These are phyloP conservation scores for Skeletonema potamos DNA, from an alignment of 108 stramenopile genomes.

Conservation along the genomic window DNA sequence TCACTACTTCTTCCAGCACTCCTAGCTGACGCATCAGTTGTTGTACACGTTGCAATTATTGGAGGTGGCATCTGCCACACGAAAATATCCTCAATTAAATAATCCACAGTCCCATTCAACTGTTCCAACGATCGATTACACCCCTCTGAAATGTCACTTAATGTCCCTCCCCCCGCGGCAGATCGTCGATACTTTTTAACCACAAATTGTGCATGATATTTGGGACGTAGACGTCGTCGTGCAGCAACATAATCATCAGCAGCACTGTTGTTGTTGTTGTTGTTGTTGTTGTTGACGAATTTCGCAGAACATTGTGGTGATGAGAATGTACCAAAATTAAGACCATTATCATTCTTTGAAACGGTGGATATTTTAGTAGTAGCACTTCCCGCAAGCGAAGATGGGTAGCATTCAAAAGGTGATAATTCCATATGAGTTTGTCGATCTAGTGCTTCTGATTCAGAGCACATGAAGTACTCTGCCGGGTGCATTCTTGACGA, in stretches of 20 bases:
- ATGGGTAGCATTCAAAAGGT: slow-evolving; percentile 31
- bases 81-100: slow-evolving; percentile 23
- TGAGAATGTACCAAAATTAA: not conserved
- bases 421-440: slow-evolving; percentile 42
- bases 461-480: slow-evolving; percentile 41
- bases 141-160: not conserved
- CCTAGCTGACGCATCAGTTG: not conserved
- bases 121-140: slow-evolving; percentile 15
- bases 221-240: slow-evolving; percentile 12
- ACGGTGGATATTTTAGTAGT: not conserved
- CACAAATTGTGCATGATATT: slow-evolving; percentile 27
- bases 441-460: slow-evolving; percentile 41
- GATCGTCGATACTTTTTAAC: slow-evolving; percentile 53
- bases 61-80: slow-evolving; percentile 28
- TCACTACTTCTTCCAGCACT: not conserved
- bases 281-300: not conserved
- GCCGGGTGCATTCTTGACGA: not conserved
- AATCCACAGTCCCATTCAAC: slow-evolving; percentile 32
- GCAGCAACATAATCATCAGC: not conserved
- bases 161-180: slow-evolving; percentile 42
- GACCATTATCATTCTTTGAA: not conserved
- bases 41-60: not conserved
- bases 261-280: not conserved
- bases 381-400: not conserved
- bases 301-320: not conserved